Conservation (phyloP, 2,329 filamentous ascomycete species). For the Colletotrichum chlorophyti region DNA sequence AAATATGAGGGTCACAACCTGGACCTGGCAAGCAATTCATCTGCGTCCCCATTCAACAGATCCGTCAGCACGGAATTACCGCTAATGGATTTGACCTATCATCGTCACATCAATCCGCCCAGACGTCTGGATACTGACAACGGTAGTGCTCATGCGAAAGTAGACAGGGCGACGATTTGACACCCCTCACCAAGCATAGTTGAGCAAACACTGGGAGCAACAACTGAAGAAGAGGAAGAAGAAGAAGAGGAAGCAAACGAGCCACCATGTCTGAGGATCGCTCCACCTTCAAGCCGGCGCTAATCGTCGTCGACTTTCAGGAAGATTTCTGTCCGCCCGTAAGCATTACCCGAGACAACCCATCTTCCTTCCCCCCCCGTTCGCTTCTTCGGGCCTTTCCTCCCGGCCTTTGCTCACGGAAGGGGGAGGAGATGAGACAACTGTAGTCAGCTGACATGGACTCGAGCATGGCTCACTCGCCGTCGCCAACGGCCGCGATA, state of each 20-base stretch:
- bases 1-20: background rate
- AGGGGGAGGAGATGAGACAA: background rate
- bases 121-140: background rate
- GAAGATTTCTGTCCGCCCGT: constrained; percentile 95
- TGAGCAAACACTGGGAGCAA: background rate
- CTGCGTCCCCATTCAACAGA: too few species aligned
- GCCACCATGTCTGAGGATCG: constrained; percentile 31
- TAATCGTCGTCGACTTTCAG: constrained; percentile 85
- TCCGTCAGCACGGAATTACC: background rate
- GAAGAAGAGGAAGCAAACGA: background rate
- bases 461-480: constrained; percentile 81
- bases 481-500: constrained; percentile 74
- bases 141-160: background rate
- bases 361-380: background rate
- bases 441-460: constrained; percentile 6
- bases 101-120: background rate
- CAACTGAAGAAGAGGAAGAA: background rate
- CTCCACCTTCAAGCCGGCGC: constrained; percentile 58
- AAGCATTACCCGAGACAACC: constrained; percentile 43
- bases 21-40: too few species aligned
- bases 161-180: too few species aligned
- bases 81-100: too few species aligned
- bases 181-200: too few species aligned
- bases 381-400: too few species aligned
- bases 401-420: too few species aligned